Percentiles rank a stretch among this genome's conserved stretches.
Conservation (phyloP, 148 eudicot genomes). For the Rhododendron simsii region DNA sequence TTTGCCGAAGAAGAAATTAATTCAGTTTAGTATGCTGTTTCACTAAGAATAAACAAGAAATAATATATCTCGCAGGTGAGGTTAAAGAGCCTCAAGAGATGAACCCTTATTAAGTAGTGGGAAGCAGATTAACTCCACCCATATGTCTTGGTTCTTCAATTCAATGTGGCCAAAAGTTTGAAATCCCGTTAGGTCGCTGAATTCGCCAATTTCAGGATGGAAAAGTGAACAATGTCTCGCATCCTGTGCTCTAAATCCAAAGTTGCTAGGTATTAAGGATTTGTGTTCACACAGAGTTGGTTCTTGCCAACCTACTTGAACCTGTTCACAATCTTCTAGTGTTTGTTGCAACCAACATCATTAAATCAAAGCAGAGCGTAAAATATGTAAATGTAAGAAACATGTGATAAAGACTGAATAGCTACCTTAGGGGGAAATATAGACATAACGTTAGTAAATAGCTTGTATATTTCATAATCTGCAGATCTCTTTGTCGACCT, state of each 20-base stretch:
- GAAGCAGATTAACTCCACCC: not conserved
- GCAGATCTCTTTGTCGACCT: conserved; percentile 63
- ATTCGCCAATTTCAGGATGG: not conserved
- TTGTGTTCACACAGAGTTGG: not conserved
- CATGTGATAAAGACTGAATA: not conserved
- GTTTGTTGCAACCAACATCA: not conserved
- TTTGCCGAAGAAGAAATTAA: not conserved
- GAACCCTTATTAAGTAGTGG: not conserved
- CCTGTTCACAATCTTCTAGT: not conserved
- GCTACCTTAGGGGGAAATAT: conserved; percentile 79
- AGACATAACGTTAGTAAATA: conserved; percentile 70
- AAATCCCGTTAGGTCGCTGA: not conserved
- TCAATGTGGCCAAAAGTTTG: not conserved
- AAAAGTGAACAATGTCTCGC: not conserved
- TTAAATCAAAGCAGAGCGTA: not conserved
- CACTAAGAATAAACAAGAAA: not conserved
- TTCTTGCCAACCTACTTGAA: not conserved
- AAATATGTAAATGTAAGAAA: not conserved
- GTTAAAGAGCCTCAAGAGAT: not conserved
- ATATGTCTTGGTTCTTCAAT: not conserved
- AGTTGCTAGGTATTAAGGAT: not conserved
- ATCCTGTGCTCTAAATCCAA: not conserved
- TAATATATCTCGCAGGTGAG: not conserved
- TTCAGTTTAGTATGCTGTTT: not conserved
- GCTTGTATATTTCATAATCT: conserved; percentile 64